These are phyloP conservation scores for Martiniozyma asiatica DNA, from an alignment of 1,139 yeast genomes.

Conservation along the genomic window DNA sequence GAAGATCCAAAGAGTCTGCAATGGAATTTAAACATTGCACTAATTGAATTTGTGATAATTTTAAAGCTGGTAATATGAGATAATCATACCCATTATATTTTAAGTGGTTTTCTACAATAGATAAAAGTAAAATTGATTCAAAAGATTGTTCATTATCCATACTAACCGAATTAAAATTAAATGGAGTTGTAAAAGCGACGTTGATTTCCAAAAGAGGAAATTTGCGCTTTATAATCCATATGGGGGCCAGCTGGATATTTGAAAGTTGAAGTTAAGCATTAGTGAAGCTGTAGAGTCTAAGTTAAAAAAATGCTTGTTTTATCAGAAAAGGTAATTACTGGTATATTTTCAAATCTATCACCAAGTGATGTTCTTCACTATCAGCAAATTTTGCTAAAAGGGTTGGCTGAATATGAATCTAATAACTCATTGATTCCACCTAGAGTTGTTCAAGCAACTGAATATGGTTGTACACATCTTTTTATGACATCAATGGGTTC, in stretches of 20 bases:
- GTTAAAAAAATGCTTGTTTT: slow-evolving; percentile 8
- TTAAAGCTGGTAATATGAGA: too few species aligned
- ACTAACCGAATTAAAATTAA: too few species aligned
- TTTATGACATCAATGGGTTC: slow-evolving; percentile 51
- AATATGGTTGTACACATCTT: slow-evolving; percentile 32
- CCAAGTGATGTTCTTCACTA: slow-evolving; percentile 7
- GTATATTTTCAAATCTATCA: slow-evolving; percentile 4
- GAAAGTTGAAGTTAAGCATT: too few species aligned
- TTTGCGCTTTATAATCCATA: too few species aligned
- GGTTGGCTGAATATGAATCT: slow-evolving; percentile 20
- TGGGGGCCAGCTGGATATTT: too few species aligned
- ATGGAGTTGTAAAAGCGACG: too few species aligned
- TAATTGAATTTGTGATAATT: slow-evolving; percentile 3
- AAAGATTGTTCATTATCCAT: too few species aligned
- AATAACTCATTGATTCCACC: slow-evolving; percentile 27
- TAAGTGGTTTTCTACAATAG: too few species aligned
- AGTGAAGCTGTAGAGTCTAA: background rate
- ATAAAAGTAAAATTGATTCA: too few species aligned
- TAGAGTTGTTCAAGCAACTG: slow-evolving; percentile 27
- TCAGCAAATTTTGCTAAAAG: slow-evolving; percentile 18
- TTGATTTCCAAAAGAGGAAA: too few species aligned
- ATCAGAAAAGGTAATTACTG: slow-evolving; percentile 6
- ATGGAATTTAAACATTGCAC: slow-evolving; percentile 6
- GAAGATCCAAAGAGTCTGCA: slow-evolving; percentile 10
- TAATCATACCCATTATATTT: too few species aligned